Base-by-base conservation (phyloP, 257 asterid genomes). In the Solanum chilense region DNA sequence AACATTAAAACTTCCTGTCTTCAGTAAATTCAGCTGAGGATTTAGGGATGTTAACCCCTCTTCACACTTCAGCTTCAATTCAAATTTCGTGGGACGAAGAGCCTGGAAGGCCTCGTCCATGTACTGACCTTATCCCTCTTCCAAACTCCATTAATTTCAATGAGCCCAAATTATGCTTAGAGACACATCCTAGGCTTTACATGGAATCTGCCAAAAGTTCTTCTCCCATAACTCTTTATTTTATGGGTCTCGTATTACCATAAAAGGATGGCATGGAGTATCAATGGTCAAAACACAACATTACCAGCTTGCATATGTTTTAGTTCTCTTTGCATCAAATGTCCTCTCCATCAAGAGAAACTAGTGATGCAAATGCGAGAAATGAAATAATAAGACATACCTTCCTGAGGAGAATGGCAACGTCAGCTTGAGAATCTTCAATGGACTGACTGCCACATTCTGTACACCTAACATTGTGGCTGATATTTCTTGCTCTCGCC, bases 381-480 rank as follows among this genome's bases (percentile, higher is more conserved):
- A 29, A 71, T 7, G 33, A 33, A 29, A 70, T 83, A 83, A 64
- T 13, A 56, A 90, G 88, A 16, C 9, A 82, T 37, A 96, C 99
- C 98, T 96, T 95, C 42, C 98, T 94, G 62, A 96, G 98, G 88
- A 95, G 95, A 90, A 95, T 90, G 11, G 99, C 99, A 89, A 95
- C 52, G 86, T 97, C 99, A 60, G 98, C 99, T 92, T 95, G 98
- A 15, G 98, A 97, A 80, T 95, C 98, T 92, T 97, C 99, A 86
- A 97, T 97, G 68, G 99, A 97, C 90, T 95, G 99, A 89, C 98
- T 95, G 66, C 99, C 98, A 88, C 98, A 97, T 83, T 94, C 98
- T 29, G 98, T 95, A 89, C 99, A 97, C 93, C 98, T 92, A 44
- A 97, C 99, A 45, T 94, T 95, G 90, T 97, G 99, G 91, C 98